phyloP scores from a whole-genome alignment of 2,329 filamentous ascomycete genomes.

The Aspergillus floridensis region DNA sequence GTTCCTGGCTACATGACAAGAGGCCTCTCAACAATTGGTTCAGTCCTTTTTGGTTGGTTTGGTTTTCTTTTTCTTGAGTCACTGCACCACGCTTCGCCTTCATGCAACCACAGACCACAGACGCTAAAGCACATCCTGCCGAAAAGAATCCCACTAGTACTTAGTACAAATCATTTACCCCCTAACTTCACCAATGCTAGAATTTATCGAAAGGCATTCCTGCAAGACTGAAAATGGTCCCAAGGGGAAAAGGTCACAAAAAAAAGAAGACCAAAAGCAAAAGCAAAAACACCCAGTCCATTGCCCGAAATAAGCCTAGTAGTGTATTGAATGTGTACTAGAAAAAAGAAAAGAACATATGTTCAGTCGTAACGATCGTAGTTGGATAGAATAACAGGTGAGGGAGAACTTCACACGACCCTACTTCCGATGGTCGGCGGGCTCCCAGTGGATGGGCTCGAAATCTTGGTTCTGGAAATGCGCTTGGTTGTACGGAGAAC shows the following conservation, averaged over 20 bases:
- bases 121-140: slow-evolving; percentile 17
- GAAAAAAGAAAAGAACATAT: slow-evolving; percentile 2
- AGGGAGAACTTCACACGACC: neutral
- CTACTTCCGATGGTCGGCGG: slow-evolving; percentile 37
- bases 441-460: slow-evolving; percentile 46
- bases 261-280: no score
- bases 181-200: neutral
- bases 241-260: no score
- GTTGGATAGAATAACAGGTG: neutral
- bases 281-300: slow-evolving; percentile 1
- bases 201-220: slow-evolving; percentile 1
- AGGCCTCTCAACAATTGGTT: neutral
- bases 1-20: neutral
- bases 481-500: slow-evolving; percentile 46
- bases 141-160: neutral
- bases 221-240: no score
- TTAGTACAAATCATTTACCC: slow-evolving; percentile 2
- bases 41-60: no score
- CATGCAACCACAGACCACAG: slow-evolving; percentile 19
- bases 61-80: neutral
- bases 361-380: slow-evolving; percentile 4
- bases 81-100: slow-evolving; percentile 16
- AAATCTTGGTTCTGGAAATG: slow-evolving; percentile 49
- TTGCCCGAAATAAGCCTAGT: slow-evolving; percentile 3
- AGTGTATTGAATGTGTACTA: neutral